phyloP scores from a whole-genome alignment of 805 yeast genomes.

The Yamadazyma tumulicola region DNA sequence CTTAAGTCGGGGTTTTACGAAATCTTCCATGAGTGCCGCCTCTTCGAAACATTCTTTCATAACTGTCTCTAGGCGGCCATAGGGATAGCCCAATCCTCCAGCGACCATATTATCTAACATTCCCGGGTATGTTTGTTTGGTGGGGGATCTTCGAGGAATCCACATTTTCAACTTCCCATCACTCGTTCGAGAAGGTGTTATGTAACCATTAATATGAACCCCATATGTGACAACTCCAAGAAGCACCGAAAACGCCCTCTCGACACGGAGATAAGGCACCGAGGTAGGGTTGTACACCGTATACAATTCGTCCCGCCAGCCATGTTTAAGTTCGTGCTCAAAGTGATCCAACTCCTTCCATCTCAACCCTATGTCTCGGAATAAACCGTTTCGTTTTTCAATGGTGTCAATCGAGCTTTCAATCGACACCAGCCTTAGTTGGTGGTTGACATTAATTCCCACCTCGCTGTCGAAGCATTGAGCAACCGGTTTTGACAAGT shows the following conservation, averaged over 20 bases:
- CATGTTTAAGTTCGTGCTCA: constrained; percentile 37
- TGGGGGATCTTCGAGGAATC: constrained; percentile 78
- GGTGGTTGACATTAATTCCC: constrained; percentile 20
- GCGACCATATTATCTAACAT: constrained; percentile 93
- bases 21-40: constrained; percentile 65
- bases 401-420: constrained; percentile 26
- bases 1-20: constrained; percentile 43
- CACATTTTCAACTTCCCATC: constrained; percentile 55
- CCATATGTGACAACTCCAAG: constrained; percentile 91
- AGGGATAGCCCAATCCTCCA: constrained; percentile 87
- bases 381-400: constrained; percentile 37
- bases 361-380: constrained; percentile 40
- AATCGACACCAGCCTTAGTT: constrained; percentile 24
- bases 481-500: constrained; percentile 23
- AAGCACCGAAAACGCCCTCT: constrained; percentile 76
- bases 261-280: constrained; percentile 63
- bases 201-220: constrained; percentile 79
- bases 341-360: constrained; percentile 33
- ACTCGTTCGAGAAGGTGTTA: constrained; percentile 38
- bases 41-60: constrained; percentile 88
- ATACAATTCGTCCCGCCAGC: constrained; percentile 88
- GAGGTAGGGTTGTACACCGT: constrained; percentile 57
- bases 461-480: constrained; percentile 14
- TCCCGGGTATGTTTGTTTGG: constrained; percentile 86
- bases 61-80: constrained; percentile 70